Conservation (phyloP, 345 rosid species). For the Lepidium aucheri region DNA sequence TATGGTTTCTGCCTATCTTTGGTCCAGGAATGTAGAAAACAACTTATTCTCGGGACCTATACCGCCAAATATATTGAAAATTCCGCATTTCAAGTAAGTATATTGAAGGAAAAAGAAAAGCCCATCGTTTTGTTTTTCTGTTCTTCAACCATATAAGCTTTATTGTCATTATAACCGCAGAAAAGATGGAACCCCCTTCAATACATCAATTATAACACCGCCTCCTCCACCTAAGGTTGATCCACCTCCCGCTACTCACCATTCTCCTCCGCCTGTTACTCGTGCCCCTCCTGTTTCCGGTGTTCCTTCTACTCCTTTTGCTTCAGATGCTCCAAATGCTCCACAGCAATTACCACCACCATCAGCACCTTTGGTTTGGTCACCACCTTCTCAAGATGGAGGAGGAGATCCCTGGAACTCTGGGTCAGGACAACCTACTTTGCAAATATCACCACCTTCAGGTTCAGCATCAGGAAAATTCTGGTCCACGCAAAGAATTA, state of each 20-base stretch:
- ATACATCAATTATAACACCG: constrained; percentile 59
- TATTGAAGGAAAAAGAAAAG: neutral
- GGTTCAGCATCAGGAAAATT: constrained; percentile 29
- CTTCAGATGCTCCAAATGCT: constrained; percentile 41
- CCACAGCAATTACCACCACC: constrained; percentile 33
- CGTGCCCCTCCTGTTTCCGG: constrained; percentile 26
- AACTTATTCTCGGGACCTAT: constrained; percentile 87
- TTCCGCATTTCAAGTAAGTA: constrained; percentile 73
- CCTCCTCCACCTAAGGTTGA: constrained; percentile 54
- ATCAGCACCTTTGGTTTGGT: constrained; percentile 39
- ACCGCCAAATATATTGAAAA: constrained; percentile 49
- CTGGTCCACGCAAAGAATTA: constrained; percentile 33
- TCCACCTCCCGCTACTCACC: constrained; percentile 43
- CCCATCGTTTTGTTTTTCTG: neutral
- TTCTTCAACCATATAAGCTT: neutral
- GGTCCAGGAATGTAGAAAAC: constrained; percentile 65
- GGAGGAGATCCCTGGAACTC: constrained; percentile 22
- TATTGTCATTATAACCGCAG: constrained; percentile 34
- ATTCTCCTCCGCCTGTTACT: constrained; percentile 44
- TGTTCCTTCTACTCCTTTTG: constrained; percentile 44
- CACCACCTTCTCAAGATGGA: constrained; percentile 28
- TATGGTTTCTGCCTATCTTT: constrained; percentile 1
- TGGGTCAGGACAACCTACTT: constrained; percentile 30
- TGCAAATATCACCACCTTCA: constrained; percentile 32
- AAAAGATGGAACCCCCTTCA: constrained; percentile 90